Evolutionary conservation across 2,329 filamentous ascomycete species (phyloP).

Genomic region (Neofusicoccum sp.): DNA sequence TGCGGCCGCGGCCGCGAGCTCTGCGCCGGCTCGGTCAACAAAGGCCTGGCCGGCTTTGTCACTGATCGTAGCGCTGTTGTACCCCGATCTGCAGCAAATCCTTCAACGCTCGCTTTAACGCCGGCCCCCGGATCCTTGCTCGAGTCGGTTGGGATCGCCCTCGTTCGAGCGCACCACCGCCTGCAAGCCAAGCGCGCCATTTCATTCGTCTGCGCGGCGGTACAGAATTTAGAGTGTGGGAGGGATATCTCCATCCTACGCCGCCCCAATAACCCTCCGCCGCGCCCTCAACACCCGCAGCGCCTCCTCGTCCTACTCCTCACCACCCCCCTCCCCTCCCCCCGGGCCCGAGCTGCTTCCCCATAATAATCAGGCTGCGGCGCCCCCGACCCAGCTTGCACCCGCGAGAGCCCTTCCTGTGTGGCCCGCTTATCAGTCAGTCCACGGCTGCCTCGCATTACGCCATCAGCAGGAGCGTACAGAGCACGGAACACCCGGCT

Average conservation of each 20-base stretch:
- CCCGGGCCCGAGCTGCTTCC: constrained; percentile 2
- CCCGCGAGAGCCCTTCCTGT: constrained; percentile 9
- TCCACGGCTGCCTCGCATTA: constrained; percentile 15
- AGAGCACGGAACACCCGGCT: constrained; percentile 11
- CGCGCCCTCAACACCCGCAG: constrained; percentile 14
- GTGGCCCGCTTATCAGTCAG: constrained; percentile 17
- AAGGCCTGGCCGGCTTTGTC: constrained; percentile 18
- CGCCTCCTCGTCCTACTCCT: constrained; percentile 13
- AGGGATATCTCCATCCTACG: constrained; percentile 14
- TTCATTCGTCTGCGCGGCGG: constrained; percentile 14
- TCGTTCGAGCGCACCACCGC: constrained; percentile 12
- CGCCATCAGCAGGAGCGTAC: constrained; percentile 16
- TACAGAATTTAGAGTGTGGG: constrained; percentile 19
- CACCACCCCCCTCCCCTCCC: not conserved
- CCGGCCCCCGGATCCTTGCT: constrained; percentile 11
- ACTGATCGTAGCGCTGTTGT: constrained; percentile 12
- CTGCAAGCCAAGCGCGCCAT: constrained; percentile 18
- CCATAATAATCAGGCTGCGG: constrained; percentile 13
- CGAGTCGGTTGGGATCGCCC: constrained; percentile 18
- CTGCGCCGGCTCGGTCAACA: not conserved
- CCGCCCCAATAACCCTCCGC: constrained; percentile 16
- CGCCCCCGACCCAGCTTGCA: constrained; percentile 1
- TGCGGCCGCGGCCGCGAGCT: not conserved
- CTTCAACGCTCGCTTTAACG: constrained; percentile 18
- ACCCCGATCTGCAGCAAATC: constrained; percentile 20